phyloP scores from a whole-genome alignment of 805 yeast genomes.

The Lachancea waltii region DNA sequence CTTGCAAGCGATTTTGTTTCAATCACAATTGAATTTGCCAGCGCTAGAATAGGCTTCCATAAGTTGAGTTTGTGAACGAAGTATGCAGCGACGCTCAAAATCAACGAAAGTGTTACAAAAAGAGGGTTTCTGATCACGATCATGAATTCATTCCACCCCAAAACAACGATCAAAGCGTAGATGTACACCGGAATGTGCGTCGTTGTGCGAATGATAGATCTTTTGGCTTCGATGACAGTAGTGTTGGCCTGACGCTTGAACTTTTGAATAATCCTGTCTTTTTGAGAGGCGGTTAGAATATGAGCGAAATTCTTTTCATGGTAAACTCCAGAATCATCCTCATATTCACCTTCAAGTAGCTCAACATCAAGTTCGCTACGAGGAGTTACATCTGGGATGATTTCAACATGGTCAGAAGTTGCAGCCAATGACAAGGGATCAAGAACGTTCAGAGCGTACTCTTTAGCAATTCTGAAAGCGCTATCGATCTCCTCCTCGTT shows the following conservation, averaged over 20 bases:
- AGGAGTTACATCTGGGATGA: constrained; percentile 52
- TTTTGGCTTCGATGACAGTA: constrained; percentile 76
- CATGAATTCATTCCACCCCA: constrained; percentile 96
- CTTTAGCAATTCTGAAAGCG: constrained; percentile 54
- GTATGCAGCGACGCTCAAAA: constrained; percentile 55
- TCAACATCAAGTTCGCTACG: constrained; percentile 24
- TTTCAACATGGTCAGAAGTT: constrained; percentile 44
- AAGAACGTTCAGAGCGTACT: constrained; percentile 47
- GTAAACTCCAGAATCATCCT: constrained; percentile 36
- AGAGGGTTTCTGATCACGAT: constrained; percentile 81
- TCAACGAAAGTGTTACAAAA: constrained; percentile 55
- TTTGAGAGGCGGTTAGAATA: constrained; percentile 51
- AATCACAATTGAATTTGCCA: constrained; percentile 50
- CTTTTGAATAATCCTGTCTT: constrained; percentile 47
- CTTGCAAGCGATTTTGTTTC: constrained; percentile 52
- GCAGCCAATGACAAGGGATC: constrained; percentile 56
- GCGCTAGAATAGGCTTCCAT: constrained; percentile 65
- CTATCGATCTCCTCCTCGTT: constrained; percentile 65
- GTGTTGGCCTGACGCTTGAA: constrained; percentile 75
- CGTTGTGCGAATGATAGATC: constrained; percentile 71
- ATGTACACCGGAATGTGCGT: constrained; percentile 82
- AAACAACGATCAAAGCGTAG: constrained; percentile 59
- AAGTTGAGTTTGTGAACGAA: constrained; percentile 64
- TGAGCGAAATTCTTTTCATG: constrained; percentile 46
- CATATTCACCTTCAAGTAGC: constrained; percentile 29